Evolutionary conservation across 2,329 filamentous ascomycete species (phyloP).

Genomic region (Teratosphaeria pseudoeucalypti): DNA sequence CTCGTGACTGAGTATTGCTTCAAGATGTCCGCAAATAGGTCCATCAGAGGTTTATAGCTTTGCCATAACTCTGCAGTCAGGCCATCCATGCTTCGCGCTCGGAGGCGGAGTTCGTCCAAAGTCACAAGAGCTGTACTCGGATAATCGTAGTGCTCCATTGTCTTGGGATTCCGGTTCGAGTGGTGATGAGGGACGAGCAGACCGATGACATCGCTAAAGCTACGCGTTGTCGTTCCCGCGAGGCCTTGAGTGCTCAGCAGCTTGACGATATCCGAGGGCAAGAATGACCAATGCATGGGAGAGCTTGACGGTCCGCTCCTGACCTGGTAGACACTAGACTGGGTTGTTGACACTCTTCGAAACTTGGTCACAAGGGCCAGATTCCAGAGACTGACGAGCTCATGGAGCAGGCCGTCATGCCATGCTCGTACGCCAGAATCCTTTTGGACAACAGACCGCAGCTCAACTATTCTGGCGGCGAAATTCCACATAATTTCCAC

Average conservation of each 20-base stretch:
- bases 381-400: conserved; percentile 8
- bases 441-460: neutral
- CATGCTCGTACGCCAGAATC: neutral
- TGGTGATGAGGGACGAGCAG: neutral
- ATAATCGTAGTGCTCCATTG: neutral
- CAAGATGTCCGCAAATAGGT: neutral
- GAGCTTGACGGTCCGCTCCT: neutral
- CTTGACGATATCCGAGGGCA: conserved; percentile 1
- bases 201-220: neutral
- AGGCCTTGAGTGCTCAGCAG: neutral
- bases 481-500: neutral
- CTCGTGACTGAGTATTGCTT: neutral
- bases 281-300: conserved; percentile 6
- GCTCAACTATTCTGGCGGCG: neutral
- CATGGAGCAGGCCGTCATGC: neutral
- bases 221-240: neutral
- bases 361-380: conserved; percentile 2
- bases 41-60: neutral
- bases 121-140: neutral
- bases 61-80: neutral
- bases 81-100: neutral
- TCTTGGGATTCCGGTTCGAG: neutral
- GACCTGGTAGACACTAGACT: neutral
- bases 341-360: neutral
- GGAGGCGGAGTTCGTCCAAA: neutral